Evolutionary conservation across 768 basidiomycete genomes (phyloP), one percentile per base, ranked within the genome.

Genomic region (Pleurotus djamor): DNA sequence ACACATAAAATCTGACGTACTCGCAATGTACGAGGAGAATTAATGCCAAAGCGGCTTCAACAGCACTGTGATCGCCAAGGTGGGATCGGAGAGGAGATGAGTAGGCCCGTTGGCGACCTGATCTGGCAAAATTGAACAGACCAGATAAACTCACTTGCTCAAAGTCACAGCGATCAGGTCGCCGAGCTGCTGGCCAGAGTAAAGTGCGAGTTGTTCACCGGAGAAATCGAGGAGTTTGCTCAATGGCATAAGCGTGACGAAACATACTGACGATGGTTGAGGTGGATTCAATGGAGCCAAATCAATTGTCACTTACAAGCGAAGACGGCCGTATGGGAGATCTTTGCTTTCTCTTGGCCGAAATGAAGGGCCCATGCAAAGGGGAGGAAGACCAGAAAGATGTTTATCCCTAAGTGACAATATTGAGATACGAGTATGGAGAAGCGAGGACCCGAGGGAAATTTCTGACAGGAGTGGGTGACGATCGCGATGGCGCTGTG

Each of bases 21-120:
- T 90, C 83, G 83, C 87, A 87, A 69, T 81, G 83, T 14, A 68
- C 63, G 16, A 91, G 71, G 13, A 91, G 74, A 57, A 89, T 80
- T 50, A 91, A 84, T 0, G 86, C 86, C 5, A 92, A 72, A 0
- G 87, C 86, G 0, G 83, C 89, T 71, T 91, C 90, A 0, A 92
- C 87, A 5, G 83, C 74, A 66, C 88, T 90, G 21, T 28, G 21
- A 59, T 3, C 21, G 55, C 28, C 1, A 36, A 36, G 45, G 12
- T 21, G 13, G 57, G 7, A 47, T 4, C 45, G 45, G 2, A 47
- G 45, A n/a, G 13, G 12, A 47, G 13, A 47, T 12, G 13, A 17
- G 17, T 16, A 16, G 45, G 45, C 45, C 41, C 38, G 38, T 41
- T n/a, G 38, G 38, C n/a, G n/a, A 41, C 38, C n/a, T 41, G 9